phyloP scores from a whole-genome alignment of 2,329 filamentous ascomycete species.

The Verticillium alfalfae region DNA sequence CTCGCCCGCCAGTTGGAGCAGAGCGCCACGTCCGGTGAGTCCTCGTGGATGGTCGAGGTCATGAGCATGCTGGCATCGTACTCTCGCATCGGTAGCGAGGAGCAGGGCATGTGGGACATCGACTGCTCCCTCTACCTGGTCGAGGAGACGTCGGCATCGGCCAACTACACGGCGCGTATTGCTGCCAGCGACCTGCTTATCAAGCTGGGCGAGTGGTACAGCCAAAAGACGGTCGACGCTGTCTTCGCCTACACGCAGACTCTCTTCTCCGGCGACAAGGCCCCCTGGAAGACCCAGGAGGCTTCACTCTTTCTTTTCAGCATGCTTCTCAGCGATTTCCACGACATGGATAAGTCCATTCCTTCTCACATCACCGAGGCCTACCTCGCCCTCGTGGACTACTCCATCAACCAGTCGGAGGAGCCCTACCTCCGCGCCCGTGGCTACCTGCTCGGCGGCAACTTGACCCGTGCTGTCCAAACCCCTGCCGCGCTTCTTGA shows the following conservation, averaged over 20 bases:
- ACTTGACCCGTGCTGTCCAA: slow-evolving; percentile 64
- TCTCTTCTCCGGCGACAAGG: slow-evolving; percentile 56
- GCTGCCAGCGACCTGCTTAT: slow-evolving; percentile 89
- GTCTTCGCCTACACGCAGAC: slow-evolving; percentile 71
- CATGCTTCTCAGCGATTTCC: slow-evolving; percentile 76
- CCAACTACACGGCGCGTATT: slow-evolving; percentile 92
- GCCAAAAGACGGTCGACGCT: slow-evolving; percentile 68
- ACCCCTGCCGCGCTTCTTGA: slow-evolving; percentile 64
- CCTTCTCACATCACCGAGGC: slow-evolving; percentile 62
- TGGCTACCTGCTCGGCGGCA: slow-evolving; percentile 80
- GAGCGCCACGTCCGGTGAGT: slow-evolving; percentile 53
- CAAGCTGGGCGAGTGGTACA: slow-evolving; percentile 88
- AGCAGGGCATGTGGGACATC: slow-evolving; percentile 93
- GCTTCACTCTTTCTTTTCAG: slow-evolving; percentile 80
- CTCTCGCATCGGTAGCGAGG: slow-evolving; percentile 84
- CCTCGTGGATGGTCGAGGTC: slow-evolving; percentile 80
- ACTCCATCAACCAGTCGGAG: slow-evolving; percentile 62
- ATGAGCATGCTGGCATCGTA: slow-evolving; percentile 82
- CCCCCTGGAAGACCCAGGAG: slow-evolving; percentile 63
- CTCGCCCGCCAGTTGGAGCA: slow-evolving; percentile 72
- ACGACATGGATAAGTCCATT: slow-evolving; percentile 70
- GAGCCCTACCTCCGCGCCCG: slow-evolving; percentile 78
- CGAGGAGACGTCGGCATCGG: slow-evolving; percentile 89
- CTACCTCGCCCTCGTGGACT: slow-evolving; percentile 76
- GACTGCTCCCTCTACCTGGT: slow-evolving; percentile 94